Percentiles rank a stretch among this genome's conserved stretches.
Conservation (phyloP, 768 basidiomycete genomes). For the Pholiota microspora region DNA sequence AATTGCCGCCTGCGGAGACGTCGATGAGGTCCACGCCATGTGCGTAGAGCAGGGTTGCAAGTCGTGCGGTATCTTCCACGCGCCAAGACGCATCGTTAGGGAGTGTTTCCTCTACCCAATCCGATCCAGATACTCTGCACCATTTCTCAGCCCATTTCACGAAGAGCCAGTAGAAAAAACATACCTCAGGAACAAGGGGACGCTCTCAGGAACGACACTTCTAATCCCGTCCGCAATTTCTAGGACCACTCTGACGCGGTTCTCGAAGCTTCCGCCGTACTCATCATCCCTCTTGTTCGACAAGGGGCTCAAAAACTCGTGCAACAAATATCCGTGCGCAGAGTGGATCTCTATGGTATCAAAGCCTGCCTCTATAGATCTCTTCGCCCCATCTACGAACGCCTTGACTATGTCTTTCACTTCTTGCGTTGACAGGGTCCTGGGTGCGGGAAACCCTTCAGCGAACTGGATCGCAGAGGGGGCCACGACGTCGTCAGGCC, state of each 20-base stretch:
- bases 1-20: constrained; percentile 64
- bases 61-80: constrained; percentile 60
- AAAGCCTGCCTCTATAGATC: constrained; percentile 58
- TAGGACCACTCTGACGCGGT: constrained; percentile 58
- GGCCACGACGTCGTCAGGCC: constrained; percentile 50
- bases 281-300: constrained; percentile 64
- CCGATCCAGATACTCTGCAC: constrained; percentile 64
- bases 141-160: too few relatives aligned
- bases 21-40: constrained; percentile 78
- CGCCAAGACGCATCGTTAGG: constrained; percentile 67
- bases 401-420: constrained; percentile 57
- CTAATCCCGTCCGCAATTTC: constrained; percentile 67
- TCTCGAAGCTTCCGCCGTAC: constrained; percentile 73
- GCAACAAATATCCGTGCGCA: constrained; percentile 64
- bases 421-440: constrained; percentile 51
- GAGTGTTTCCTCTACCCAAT: constrained; percentile 58
- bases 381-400: constrained; percentile 48
- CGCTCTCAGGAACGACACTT: constrained; percentile 51
- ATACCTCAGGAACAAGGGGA: constrained; percentile 73
- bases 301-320: constrained; percentile 54
- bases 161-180: too few relatives aligned
- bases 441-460: constrained; percentile 45
- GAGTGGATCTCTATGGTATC: constrained; percentile 63
- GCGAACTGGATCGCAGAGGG: constrained; percentile 49
- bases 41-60: constrained; percentile 56